These are phyloP conservation scores for Picea sitchensis DNA, from an alignment of 75 land plant species.

Conservation along the genomic window DNA sequence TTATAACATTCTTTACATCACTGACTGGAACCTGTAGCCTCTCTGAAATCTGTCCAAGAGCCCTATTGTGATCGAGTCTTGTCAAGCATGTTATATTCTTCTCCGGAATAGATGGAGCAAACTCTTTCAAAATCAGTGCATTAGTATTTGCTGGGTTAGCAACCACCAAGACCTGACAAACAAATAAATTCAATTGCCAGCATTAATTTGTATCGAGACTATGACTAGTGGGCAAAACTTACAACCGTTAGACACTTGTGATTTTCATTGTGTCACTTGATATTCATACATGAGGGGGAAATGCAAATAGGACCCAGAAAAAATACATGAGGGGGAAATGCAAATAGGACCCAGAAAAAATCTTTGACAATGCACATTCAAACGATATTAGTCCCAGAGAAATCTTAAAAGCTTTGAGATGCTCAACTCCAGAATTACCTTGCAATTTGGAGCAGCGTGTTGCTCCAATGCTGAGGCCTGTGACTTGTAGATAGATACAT, in stretches of 20 bases:
- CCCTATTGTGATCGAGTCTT: conserved; percentile 71
- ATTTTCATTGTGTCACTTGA: neutral
- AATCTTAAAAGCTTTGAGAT: neutral
- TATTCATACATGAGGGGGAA: neutral
- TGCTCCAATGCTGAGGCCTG: conserved; percentile 92
- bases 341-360: neutral
- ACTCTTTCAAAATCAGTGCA: conserved; percentile 88
- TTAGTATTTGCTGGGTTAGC: conserved; percentile 94
- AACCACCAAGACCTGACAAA: conserved; percentile 70
- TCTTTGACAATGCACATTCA: neutral
- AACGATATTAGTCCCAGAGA: neutral
- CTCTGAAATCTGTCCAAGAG: conserved; percentile 63
- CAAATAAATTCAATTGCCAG: neutral
- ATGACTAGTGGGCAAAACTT: neutral
- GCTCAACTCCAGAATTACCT: conserved; percentile 31
- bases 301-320: neutral
- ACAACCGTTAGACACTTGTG: neutral
- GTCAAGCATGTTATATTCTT: conserved; percentile 70
- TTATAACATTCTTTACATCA: conserved; percentile 63
- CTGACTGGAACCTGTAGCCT: conserved; percentile 36
- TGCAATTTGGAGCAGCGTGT: conserved; percentile 81
- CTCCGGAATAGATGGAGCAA: conserved; percentile 64
- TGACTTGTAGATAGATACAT: conserved; percentile 92
- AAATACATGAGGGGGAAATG: neutral
- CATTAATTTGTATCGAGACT: neutral